Percentiles rank a stretch among this genome's conserved stretches.
These are phyloP conservation scores for Exophiala calicioides DNA, from an alignment of 2,329 filamentous ascomycete species.

Conservation along the genomic window DNA sequence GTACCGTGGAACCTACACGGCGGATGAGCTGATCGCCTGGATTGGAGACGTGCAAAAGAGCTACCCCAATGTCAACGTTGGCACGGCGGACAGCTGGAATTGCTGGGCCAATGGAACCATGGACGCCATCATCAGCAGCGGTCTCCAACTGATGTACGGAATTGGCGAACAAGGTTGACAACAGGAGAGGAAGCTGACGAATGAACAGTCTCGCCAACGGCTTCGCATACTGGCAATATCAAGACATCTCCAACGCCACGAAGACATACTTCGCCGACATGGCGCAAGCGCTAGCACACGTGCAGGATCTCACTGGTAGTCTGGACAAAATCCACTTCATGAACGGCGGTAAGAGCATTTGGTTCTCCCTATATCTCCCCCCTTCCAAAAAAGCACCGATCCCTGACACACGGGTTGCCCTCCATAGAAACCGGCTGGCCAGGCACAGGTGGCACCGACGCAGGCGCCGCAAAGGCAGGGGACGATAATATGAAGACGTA, in stretches of 20 bases:
- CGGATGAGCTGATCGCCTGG: conserved; percentile 59
- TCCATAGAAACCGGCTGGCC: conserved; percentile 28
- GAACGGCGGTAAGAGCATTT: conserved; percentile 61
- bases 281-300: conserved; percentile 62
- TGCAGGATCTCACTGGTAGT: conserved; percentile 60
- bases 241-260: conserved; percentile 58
- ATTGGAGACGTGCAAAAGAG: conserved; percentile 62
- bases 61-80: conserved; percentile 59
- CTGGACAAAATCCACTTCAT: conserved; percentile 62
- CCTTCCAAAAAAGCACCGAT: neutral
- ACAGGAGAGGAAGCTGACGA: neutral
- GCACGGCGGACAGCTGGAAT: conserved; percentile 73
- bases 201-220: conserved; percentile 60
- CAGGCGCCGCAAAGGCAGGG: conserved; percentile 62
- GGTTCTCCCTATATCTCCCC: neutral
- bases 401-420: neutral
- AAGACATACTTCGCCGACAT: conserved; percentile 68
- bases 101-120: conserved; percentile 69
- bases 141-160: conserved; percentile 60
- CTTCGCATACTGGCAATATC: conserved; percentile 73
- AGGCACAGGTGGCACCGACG: conserved; percentile 58
- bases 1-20: conserved; percentile 69
- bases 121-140: conserved; percentile 61
- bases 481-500: conserved; percentile 60
- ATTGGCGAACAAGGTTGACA: too few species aligned